Evolutionary conservation across 305 asterid species (phyloP).

Genomic region (Ilex paraguariensis): DNA sequence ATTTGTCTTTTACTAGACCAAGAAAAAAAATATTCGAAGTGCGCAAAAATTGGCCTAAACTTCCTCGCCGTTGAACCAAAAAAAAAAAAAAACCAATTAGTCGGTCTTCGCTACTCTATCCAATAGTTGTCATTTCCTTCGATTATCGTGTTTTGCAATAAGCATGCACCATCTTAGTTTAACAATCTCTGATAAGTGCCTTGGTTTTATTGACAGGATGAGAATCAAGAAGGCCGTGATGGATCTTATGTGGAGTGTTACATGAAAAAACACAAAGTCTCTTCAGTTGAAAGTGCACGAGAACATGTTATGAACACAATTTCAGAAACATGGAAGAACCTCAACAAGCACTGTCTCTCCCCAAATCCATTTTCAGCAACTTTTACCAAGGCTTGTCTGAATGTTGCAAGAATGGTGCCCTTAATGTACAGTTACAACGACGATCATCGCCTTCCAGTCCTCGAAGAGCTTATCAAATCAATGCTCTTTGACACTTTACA

Average conservation of each 20-base stretch:
- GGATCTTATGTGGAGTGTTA: slow-evolving; percentile 16
- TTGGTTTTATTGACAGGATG: slow-evolving; percentile 8
- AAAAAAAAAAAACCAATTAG: too few relatives aligned
- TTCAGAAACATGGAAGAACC: slow-evolving; percentile 7
- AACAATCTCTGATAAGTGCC: background rate
- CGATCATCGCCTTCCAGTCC: slow-evolving; percentile 3
- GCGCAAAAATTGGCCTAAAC: too few relatives aligned
- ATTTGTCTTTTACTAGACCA: too few relatives aligned
- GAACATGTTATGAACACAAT: background rate
- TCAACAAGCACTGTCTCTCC: slow-evolving; percentile 11
- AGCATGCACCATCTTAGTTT: background rate
- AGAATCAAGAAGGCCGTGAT: slow-evolving; percentile 13
- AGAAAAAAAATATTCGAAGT: too few relatives aligned
- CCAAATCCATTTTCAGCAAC: slow-evolving; percentile 6
- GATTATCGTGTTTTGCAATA: background rate
- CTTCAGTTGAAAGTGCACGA: slow-evolving; percentile 6
- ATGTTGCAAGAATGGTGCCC: slow-evolving; percentile 13
- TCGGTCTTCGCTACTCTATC: too few relatives aligned
- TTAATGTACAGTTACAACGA: slow-evolving; percentile 13
- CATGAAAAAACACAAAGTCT: slow-evolving; percentile 9
- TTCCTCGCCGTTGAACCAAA: too few relatives aligned
- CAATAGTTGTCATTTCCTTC: background rate
- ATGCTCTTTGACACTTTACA: background rate
- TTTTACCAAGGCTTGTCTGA: slow-evolving; percentile 13
- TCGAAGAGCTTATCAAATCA: background rate